A percentile compares a stretch with the other conserved stretches of the same genome.
Evolutionary conservation across 2,329 filamentous ascomycete genomes (phyloP).

Genomic region (Aspergillus puulaauensis): DNA sequence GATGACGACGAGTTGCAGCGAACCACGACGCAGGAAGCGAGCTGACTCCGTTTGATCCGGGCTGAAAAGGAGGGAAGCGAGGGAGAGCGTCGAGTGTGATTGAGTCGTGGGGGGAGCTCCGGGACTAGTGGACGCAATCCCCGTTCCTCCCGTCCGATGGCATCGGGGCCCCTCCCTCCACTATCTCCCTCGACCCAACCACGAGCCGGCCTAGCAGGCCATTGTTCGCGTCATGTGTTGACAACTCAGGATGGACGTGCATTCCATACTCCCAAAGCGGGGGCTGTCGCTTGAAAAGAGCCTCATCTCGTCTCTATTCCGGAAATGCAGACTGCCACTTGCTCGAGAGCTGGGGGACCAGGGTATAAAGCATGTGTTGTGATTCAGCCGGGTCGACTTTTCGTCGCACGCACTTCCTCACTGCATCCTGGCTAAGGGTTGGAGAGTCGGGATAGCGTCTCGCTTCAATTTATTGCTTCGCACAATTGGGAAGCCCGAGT

Average conservation of each 20-base stretch:
- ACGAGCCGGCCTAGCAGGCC: not conserved
- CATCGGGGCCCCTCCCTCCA: constrained; percentile 1
- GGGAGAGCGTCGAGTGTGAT: not conserved
- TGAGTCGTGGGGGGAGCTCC: not conserved
- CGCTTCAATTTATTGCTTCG: not conserved
- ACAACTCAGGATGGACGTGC: constrained; percentile 5
- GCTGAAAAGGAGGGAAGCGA: not conserved
- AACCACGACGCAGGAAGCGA: not conserved
- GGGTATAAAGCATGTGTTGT: constrained; percentile 1
- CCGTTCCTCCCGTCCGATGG: constrained; percentile 1
- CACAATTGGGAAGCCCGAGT: not conserved
- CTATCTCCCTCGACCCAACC: constrained; percentile 1
- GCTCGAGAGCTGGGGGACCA: not conserved
- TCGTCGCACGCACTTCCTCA: not conserved
- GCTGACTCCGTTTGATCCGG: not conserved
- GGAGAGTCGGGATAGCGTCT: not conserved
- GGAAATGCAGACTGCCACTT: not conserved
- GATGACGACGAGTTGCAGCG: constrained; percentile 5
- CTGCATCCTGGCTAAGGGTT: not conserved
- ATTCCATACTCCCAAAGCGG: constrained; percentile 1
- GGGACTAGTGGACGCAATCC: constrained; percentile 8
- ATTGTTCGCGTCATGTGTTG: constrained; percentile 3
- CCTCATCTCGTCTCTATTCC: not conserved
- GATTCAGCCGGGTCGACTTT: not conserved
- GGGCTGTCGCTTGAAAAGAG: constrained; percentile 4